Base-by-base conservation (phyloP, 2,329 filamentous ascomycete species). In the Colletotrichum noveboracense region DNA sequence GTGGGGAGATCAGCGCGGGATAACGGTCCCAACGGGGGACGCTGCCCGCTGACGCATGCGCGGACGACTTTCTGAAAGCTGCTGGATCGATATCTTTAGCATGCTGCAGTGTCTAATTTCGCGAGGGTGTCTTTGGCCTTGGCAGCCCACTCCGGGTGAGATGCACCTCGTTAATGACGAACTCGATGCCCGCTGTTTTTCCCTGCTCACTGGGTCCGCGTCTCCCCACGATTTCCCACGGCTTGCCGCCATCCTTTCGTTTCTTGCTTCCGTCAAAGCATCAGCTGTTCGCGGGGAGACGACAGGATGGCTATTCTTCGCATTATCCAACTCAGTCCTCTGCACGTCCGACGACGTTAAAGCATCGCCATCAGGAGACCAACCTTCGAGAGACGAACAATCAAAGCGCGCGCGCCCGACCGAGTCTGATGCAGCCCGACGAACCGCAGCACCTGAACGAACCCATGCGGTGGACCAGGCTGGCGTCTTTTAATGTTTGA, bases 61-160 rank as follows among this genome's bases (percentile, higher is more conserved):
- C 32, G 43, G 61, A 28, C 36, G 30, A 66, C 21, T 36, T 7
- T 24, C 66, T 43, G 24, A 38, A 14, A 16, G 14, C 9, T 66
- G 62, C 62, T 66, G 36, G 34, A 58, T 38, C 32, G 65, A 65
- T 48, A 73, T 75, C 73, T 75, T 68, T 68, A 73, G 73, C 73
- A 73, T 68, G 26, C 70, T 62, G 64, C 70, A 52, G 34, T 21
- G 56, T 68, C 24, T 74, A 76, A 76, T 76, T 74, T 76, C 74
- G 74, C 74, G 64, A 65, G 21, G 28, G 36, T 32, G 28, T 21
- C 58, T 69, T 68, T 70, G 65, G 34, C 16, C 70, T 76, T 74
- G 74, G 70, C 74, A 69, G 26, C 64, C 70, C 74, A 74, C 74
- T 8, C n/a, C 70, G 64, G 62, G 64, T 48, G 64, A 65, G 62